These are phyloP conservation scores for Phyllosticta citrichinensis DNA, from an alignment of 2,329 filamentous ascomycete genomes.

Conservation along the genomic window DNA sequence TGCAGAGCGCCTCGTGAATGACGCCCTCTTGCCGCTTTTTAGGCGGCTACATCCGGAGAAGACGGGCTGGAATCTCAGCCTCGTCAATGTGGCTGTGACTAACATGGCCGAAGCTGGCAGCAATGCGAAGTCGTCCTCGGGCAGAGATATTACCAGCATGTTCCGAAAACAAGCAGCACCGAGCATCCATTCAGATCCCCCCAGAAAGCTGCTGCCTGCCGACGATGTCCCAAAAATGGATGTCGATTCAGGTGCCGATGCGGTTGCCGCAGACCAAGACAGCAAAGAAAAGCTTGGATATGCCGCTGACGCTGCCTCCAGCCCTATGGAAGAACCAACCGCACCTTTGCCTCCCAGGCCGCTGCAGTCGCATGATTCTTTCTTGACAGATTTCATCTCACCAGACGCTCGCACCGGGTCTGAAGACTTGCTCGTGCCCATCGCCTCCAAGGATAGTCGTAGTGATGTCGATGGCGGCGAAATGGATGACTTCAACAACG, in stretches of 20 bases:
- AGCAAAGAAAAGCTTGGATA: not conserved
- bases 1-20: slow-evolving; percentile 58
- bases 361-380: not conserved
- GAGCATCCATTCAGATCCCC: slow-evolving; percentile 56
- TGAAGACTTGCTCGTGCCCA: slow-evolving; percentile 21
- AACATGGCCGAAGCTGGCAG: slow-evolving; percentile 57
- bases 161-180: slow-evolving; percentile 63
- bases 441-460: slow-evolving; percentile 17
- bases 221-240: not conserved
- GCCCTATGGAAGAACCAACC: not conserved
- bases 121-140: slow-evolving; percentile 36
- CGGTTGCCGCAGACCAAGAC: not conserved
- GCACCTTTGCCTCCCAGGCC: not conserved
- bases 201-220: slow-evolving; percentile 27
- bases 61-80: slow-evolving; percentile 65
- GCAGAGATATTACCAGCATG: slow-evolving; percentile 73
- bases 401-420: slow-evolving; percentile 16
- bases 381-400: not conserved
- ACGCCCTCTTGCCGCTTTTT: slow-evolving; percentile 62
- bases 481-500: slow-evolving; percentile 4
- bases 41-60: slow-evolving; percentile 60
- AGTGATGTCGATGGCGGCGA: slow-evolving; percentile 14
- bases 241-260: not conserved
- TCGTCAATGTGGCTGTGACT: slow-evolving; percentile 79
- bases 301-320: not conserved